Base-by-base conservation (phyloP, 148 eudicot genomes). In the Pouteria glomerata region DNA sequence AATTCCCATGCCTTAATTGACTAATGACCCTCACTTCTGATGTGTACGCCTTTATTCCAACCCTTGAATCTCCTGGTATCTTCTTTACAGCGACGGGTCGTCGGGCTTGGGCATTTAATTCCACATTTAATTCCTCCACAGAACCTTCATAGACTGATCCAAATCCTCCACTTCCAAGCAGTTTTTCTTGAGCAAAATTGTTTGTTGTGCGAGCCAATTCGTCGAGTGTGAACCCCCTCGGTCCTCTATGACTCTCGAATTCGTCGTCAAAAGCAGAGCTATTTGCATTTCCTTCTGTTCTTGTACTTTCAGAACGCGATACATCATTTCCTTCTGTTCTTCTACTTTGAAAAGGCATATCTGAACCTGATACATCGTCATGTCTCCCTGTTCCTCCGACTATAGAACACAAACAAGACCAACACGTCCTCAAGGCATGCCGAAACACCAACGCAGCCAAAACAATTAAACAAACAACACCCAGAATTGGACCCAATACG, bases 151-250 rank as follows among this genome's bases (percentile, higher is more conserved):
- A 75, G 16, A 75, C 78, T 37, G 37, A 73, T 0, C 78, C 78
- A 68, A 75, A 75, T 4, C 73, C 78, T 58, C 78, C 87, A 64
- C 79, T 79, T 13, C 87, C 87, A 10, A 84, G 78, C 70, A 79
- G 81, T n/a, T 68, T 24, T 27, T 79, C 78, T 33, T 71, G 65
- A 0, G 30, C 29, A 31, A 84, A 84, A n/a, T 79, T 69, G 55
- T 64, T 74, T 7, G 87, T 84, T 5, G 87, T 69, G 0, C 4
- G 33, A 63, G 57, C 65, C 34, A 85, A 65, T 12, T 77, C 61
- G 0, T 21, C 1, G 24, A 82, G 79, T 0, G 81, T 65, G 44
- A 82, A 82, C 16, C 62, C 79, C 62, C 60, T 82, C 0, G 85
- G 84, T 29, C 84, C 88, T 6, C 30, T 23, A 0, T 71, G 66